Evolutionary conservation across 78 protist genomes (phyloP).

Genomic region (slime mould (Dictyostelium discoideum)): DNA sequence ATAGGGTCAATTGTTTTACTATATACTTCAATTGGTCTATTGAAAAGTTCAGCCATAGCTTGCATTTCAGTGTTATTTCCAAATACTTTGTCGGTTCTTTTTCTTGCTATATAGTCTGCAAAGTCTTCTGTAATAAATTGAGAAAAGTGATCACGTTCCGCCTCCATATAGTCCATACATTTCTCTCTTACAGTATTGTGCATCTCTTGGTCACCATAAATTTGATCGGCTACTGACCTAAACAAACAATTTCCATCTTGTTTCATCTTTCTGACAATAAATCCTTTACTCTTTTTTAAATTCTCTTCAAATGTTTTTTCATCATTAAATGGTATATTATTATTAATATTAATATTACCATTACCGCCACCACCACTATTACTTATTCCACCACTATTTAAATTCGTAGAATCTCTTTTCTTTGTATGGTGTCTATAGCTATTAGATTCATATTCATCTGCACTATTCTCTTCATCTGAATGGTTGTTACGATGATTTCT

Average conservation of each 20-base stretch:
- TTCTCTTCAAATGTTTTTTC: constrained; percentile 65
- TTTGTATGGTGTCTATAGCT: not conserved
- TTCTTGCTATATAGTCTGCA: constrained; percentile 72
- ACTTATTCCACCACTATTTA: constrained; percentile 2
- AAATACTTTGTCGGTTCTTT: constrained; percentile 42
- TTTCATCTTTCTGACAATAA: constrained; percentile 61
- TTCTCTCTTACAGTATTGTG: constrained; percentile 78
- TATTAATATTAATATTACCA: not conserved
- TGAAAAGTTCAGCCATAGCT: constrained; percentile 85
- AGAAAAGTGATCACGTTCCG: constrained; percentile 84
- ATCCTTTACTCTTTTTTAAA: constrained; percentile 73
- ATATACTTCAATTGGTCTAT: constrained; percentile 85
- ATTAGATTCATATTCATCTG: constrained; percentile 66
- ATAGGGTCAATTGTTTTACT: constrained; percentile 70
- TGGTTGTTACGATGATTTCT: constrained; percentile 4
- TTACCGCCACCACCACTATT: not conserved
- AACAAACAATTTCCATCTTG: constrained; percentile 88
- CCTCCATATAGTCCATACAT: constrained; percentile 80
- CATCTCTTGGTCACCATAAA: constrained; percentile 88
- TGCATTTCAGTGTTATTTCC: constrained; percentile 90
- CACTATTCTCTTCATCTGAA: constrained; percentile 76
- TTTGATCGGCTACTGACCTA: constrained; percentile 83
- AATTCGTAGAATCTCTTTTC: not conserved
- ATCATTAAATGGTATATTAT: constrained; percentile 4
- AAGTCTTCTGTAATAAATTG: constrained; percentile 88